These are phyloP conservation scores for Rhododendron kiyosumense DNA, from an alignment of 148 eudicot species.

Conservation along the genomic window DNA sequence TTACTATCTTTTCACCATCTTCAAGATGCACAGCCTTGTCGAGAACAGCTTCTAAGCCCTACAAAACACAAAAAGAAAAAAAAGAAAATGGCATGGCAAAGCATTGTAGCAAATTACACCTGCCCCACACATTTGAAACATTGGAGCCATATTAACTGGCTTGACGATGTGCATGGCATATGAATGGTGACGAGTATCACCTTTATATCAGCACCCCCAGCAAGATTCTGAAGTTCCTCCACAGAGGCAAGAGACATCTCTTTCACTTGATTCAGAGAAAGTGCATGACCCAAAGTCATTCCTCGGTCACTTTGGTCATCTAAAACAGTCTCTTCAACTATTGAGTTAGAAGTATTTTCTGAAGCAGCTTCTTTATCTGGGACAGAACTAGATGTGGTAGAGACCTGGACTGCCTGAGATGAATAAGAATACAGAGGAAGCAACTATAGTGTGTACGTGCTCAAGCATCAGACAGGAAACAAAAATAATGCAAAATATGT, in stretches of 20 bases:
- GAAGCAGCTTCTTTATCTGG: conserved; percentile 30
- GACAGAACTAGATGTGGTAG: conserved; percentile 31
- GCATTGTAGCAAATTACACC: neutral
- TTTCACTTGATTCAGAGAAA: conserved; percentile 40
- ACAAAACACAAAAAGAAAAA: conserved; percentile 20
- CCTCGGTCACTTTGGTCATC: conserved; percentile 48
- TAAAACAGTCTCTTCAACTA: conserved; percentile 38
- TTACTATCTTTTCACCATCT: conserved; percentile 66
- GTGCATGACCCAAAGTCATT: conserved; percentile 52
- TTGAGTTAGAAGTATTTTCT: conserved; percentile 29
- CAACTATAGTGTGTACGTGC: conserved; percentile 8
- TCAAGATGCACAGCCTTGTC: conserved; percentile 96
- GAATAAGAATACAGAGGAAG: conserved; percentile 17
- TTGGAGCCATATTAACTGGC: neutral
- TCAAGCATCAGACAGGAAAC: conserved; percentile 6
- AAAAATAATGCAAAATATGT: neutral
- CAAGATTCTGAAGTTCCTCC: conserved; percentile 93
- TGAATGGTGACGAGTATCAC: conserved; percentile 23
- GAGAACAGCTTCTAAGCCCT: conserved; percentile 98
- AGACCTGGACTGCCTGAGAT: conserved; percentile 39
- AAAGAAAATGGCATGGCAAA: neutral
- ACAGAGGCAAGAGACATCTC: conserved; percentile 64
- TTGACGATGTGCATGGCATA: neutral
- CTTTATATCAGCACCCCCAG: conserved; percentile 96
- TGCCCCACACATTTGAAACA: neutral